Evolutionary conservation across 495 filamentous ascomycete species (phyloP).

Genomic region (Neurospora intermedia): DNA sequence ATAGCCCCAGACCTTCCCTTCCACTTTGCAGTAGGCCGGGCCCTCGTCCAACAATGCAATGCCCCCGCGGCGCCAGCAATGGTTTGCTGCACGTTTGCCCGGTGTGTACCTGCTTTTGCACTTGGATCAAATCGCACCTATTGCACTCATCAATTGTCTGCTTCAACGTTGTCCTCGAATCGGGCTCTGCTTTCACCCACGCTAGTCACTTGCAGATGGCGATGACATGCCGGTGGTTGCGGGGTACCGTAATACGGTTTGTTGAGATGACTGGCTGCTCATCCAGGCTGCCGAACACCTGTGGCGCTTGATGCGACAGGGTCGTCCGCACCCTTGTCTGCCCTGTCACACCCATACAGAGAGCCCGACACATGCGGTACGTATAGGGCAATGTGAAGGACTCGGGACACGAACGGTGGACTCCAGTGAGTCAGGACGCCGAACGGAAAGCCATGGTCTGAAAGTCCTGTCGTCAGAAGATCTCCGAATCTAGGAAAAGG

Average conservation of each 20-base stretch:
- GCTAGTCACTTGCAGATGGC: background rate
- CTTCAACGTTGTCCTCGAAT: background rate
- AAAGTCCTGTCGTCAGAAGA: background rate
- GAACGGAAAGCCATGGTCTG: background rate
- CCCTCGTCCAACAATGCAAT: background rate
- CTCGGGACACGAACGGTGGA: background rate
- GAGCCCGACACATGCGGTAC: background rate
- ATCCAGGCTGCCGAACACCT: background rate
- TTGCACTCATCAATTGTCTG: background rate
- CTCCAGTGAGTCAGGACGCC: conserved; percentile 1
- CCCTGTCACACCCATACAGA: background rate
- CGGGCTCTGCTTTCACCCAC: background rate
- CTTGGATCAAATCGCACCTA: background rate
- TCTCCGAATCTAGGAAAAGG: background rate
- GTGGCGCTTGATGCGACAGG: background rate
- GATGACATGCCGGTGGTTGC: background rate
- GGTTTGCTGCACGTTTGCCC: background rate
- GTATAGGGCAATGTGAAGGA: background rate
- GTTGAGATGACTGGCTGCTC: background rate
- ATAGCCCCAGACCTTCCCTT: background rate
- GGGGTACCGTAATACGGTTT: background rate
- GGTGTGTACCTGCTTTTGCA: background rate
- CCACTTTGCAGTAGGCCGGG: background rate
- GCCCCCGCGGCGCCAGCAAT: background rate
- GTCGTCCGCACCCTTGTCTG: background rate